These are phyloP conservation scores for Podila horticola DNA, from an alignment of 192 early-diverging fungal genomes.

Conservation along the genomic window DNA sequence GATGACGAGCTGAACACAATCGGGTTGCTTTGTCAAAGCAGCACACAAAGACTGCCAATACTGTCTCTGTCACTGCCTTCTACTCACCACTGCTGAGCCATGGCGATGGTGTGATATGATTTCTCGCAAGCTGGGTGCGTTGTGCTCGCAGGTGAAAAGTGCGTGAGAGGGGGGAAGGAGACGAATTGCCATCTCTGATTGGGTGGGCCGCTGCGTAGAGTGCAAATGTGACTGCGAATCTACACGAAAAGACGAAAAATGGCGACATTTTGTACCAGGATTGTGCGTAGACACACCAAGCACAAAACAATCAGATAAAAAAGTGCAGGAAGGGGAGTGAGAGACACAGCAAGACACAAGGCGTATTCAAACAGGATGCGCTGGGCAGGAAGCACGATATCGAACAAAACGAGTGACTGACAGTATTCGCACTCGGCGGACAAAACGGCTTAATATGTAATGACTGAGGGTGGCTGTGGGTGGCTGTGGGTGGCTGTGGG, in stretches of 20 bases:
- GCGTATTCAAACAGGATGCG: no score
- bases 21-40: no score
- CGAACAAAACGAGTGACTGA: no score
- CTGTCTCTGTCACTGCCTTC: no score
- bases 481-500: no score
- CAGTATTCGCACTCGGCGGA: no score
- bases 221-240: neutral
- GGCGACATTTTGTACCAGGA: neutral
- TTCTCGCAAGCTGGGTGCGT: neutral
- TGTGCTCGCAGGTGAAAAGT: neutral
- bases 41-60: no score
- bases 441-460: no score
- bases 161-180: neutral
- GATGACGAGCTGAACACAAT: no score
- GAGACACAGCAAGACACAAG: neutral
- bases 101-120: slow-evolving; percentile 5
- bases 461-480: no score
- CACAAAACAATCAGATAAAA: neutral
- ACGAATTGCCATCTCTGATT: neutral
- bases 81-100: neutral
- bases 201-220: neutral
- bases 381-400: no score
- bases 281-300: neutral
- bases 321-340: neutral
- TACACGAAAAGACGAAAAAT: neutral